phyloP scores from a whole-genome alignment of 805 yeast species.

The Pichia cabralensis region DNA sequence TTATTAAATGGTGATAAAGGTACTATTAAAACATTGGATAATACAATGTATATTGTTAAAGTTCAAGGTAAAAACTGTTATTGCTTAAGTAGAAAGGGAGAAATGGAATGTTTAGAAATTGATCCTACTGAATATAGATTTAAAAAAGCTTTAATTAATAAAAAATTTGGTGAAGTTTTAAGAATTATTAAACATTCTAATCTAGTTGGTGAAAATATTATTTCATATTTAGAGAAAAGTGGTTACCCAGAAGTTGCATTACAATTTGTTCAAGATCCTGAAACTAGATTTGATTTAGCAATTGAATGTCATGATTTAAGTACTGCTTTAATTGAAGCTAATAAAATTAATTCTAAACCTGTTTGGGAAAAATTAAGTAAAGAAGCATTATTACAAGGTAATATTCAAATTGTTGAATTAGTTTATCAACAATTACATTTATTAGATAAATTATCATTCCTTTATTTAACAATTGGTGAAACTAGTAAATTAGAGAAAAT shows the following conservation, averaged over 20 bases:
- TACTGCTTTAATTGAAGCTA: slow-evolving; percentile 85
- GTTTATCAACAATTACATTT: slow-evolving; percentile 80
- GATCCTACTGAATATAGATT: slow-evolving; percentile 97
- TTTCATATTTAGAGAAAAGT: slow-evolving; percentile 85
- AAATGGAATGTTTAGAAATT: slow-evolving; percentile 64
- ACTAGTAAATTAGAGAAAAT: slow-evolving; percentile 63
- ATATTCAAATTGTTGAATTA: slow-evolving; percentile 72
- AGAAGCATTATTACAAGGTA: slow-evolving; percentile 88
- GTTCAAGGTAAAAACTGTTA: slow-evolving; percentile 63
- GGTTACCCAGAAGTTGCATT: slow-evolving; percentile 97
- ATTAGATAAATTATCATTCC: slow-evolving; percentile 83
- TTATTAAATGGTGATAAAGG: slow-evolving; percentile 92
- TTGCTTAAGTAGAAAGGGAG: slow-evolving; percentile 79
- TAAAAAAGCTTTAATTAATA: slow-evolving; percentile 84
- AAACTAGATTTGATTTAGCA: slow-evolving; percentile 91
- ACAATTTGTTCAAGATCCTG: slow-evolving; percentile 94
- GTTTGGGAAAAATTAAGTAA: slow-evolving; percentile 77
- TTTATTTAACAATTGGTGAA: slow-evolving; percentile 82
- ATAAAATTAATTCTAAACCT: slow-evolving; percentile 51
- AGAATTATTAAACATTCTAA: slow-evolving; percentile 81
- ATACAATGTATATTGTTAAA: slow-evolving; percentile 72
- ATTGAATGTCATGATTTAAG: slow-evolving; percentile 84
- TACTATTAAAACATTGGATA: slow-evolving; percentile 83
- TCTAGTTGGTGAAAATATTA: slow-evolving; percentile 94
- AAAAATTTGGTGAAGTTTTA: slow-evolving; percentile 84